A percentile compares a stretch with the other conserved stretches of the same genome.
Conservation (phyloP, 805 yeast species). For the Metschnikowia dekortorum region DNA sequence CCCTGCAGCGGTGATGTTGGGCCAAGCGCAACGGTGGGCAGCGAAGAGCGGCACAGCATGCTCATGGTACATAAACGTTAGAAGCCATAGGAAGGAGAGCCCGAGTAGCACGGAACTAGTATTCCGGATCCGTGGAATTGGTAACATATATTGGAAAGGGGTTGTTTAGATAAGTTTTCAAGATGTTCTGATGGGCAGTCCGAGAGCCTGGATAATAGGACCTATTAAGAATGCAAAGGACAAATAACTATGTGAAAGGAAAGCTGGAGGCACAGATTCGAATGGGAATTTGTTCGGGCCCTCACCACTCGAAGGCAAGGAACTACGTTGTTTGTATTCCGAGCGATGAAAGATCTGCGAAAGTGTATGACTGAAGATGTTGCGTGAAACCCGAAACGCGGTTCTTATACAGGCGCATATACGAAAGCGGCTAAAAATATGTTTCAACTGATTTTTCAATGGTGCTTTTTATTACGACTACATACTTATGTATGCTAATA, state of each 20-base stretch:
- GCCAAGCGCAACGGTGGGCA: slow-evolving; percentile 33
- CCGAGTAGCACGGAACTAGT: slow-evolving; percentile 24
- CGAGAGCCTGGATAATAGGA: neutral
- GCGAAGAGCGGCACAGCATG: slow-evolving; percentile 24
- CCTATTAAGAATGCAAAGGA: neutral
- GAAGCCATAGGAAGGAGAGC: slow-evolving; percentile 25
- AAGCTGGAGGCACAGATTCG: neutral
- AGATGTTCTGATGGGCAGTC: neutral
- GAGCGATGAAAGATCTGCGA: neutral
- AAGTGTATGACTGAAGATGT: neutral
- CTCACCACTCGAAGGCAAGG: neutral
- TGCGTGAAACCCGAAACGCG: neutral
- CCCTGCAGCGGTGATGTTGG: slow-evolving; percentile 4
- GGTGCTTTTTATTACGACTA: too few species aligned
- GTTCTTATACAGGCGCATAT: slow-evolving; percentile 3
- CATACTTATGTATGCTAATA: fast-evolving
- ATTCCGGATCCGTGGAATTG: slow-evolving; percentile 18
- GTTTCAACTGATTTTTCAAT: neutral
- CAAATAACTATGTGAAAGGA: neutral
- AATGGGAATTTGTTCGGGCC: neutral
- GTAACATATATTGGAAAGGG: neutral
- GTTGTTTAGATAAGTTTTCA: too few species aligned
- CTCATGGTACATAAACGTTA: slow-evolving; percentile 30
- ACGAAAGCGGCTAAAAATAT: too few species aligned
- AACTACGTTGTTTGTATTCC: too few species aligned